Evolutionary conservation across 192 early-diverging fungal genomes (phyloP).

Genomic region (Coemansia sp.): DNA sequence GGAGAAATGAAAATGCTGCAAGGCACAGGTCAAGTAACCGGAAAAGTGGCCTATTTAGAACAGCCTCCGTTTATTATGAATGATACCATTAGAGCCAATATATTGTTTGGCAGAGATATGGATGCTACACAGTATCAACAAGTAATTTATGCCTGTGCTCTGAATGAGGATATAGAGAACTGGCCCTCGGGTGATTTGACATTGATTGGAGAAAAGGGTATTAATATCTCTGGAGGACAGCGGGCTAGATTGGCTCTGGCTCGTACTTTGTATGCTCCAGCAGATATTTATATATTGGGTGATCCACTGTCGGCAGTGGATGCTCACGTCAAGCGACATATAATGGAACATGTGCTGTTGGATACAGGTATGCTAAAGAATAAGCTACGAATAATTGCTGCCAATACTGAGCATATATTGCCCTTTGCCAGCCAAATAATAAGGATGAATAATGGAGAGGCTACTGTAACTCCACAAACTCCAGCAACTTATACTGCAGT

Average conservation of each 20-base stretch:
- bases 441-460: not conserved
- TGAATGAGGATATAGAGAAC: conserved; percentile 16
- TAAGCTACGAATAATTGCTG: not conserved
- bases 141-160: conserved; percentile 26
- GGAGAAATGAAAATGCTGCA: conserved; percentile 73
- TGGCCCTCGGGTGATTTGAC: conserved; percentile 43
- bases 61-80: conserved; percentile 45
- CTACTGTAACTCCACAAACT: not conserved
- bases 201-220: conserved; percentile 58
- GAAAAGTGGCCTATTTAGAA: conserved; percentile 43
- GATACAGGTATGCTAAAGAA: not conserved
- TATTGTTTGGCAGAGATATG: conserved; percentile 26
- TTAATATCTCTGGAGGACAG: conserved; percentile 63
- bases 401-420: not conserved
- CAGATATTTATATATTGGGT: conserved; percentile 49
- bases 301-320: conserved; percentile 32
- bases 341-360: conserved; percentile 27
- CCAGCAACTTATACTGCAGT: not conserved
- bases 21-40: conserved; percentile 68
- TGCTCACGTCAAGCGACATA: conserved; percentile 17
- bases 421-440: not conserved
- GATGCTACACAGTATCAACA: conserved; percentile 14
- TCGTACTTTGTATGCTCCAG: conserved; percentile 60
- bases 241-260: conserved; percentile 64
- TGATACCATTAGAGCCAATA: conserved; percentile 41